These are phyloP conservation scores for Candida suzukii DNA, from an alignment of 805 yeast genomes.

Conservation along the genomic window DNA sequence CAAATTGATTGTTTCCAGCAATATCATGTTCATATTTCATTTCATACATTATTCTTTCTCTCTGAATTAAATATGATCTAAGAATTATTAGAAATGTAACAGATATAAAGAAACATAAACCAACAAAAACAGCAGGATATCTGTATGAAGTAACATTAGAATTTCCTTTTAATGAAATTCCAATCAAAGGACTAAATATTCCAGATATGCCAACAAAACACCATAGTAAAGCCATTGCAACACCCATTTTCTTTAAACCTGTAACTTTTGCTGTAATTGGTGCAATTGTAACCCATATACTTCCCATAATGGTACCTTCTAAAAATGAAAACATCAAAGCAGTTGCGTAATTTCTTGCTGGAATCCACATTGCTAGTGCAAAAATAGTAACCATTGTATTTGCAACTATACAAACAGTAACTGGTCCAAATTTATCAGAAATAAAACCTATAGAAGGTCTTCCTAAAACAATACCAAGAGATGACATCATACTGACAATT, in stretches of 20 bases:
- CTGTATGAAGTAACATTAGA: constrained; percentile 39
- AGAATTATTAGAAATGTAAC: constrained; percentile 33
- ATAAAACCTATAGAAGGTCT: constrained; percentile 49
- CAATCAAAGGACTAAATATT: constrained; percentile 53
- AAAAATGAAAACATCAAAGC: constrained; percentile 44
- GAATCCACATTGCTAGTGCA: constrained; percentile 47
- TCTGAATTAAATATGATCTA: constrained; percentile 48
- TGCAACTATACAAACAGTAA: constrained; percentile 34
- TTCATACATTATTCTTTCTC: constrained; percentile 24
- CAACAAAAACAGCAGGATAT: constrained; percentile 53
- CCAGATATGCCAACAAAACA: constrained; percentile 41
- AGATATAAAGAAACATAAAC: constrained; percentile 42
- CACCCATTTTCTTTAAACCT: constrained; percentile 46
- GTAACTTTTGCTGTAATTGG: constrained; percentile 44
- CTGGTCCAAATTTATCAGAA: constrained; percentile 45
- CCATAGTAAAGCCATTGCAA: constrained; percentile 45
- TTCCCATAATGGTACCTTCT: constrained; percentile 54
- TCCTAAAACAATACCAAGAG: constrained; percentile 48
- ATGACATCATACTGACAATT: constrained; percentile 51
- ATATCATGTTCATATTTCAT: too few relatives aligned
- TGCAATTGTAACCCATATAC: constrained; percentile 49
- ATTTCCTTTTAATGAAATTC: constrained; percentile 41
- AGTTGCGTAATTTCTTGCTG: constrained; percentile 50
- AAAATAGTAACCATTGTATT: constrained; percentile 34
- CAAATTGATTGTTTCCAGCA: too few relatives aligned